These are phyloP conservation scores for Blastobotrys buckinghamii DNA, from an alignment of 1,139 yeast species.

Conservation along the genomic window DNA sequence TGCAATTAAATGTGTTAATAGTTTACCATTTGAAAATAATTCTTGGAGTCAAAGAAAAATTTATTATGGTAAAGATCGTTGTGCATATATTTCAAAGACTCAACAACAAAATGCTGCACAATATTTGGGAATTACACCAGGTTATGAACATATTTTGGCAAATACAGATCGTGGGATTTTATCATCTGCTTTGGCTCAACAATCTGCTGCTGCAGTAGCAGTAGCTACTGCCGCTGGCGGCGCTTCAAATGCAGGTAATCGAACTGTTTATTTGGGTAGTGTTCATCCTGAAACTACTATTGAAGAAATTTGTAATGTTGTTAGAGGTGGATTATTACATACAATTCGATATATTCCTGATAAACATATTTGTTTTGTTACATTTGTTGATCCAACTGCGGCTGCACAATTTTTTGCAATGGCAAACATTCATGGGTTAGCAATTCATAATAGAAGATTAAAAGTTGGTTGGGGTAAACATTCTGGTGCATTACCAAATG, in stretches of 20 bases:
- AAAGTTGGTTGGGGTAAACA: slow-evolving; percentile 97
- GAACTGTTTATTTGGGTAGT: slow-evolving; percentile 88
- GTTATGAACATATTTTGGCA: slow-evolving; percentile 76
- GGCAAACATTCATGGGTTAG: slow-evolving; percentile 75
- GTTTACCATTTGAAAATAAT: slow-evolving; percentile 43
- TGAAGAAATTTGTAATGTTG: slow-evolving; percentile 90
- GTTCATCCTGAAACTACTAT: slow-evolving; percentile 78
- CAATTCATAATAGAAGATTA: slow-evolving; percentile 72
- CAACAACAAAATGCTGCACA: slow-evolving; percentile 98
- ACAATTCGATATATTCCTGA: slow-evolving; percentile 55
- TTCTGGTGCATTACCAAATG: slow-evolving; percentile 82
- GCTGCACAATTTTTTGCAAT: slow-evolving; percentile 92
- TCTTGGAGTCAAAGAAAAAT: slow-evolving; percentile 60
- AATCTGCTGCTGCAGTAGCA: slow-evolving; percentile 69
- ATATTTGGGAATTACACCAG: slow-evolving; percentile 85
- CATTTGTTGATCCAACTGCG: slow-evolving; percentile 85
- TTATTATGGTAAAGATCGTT: slow-evolving; percentile 84
- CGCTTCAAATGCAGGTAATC: slow-evolving; percentile 75
- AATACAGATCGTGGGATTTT: slow-evolving; percentile 69
- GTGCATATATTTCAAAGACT: slow-evolving; percentile 78
- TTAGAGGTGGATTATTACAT: slow-evolving; percentile 87
- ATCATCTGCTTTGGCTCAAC: slow-evolving; percentile 48
- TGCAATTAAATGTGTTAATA: slow-evolving; percentile 76
- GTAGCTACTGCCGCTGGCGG: slow-evolving; percentile 75
- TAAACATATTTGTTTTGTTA: slow-evolving; percentile 84